Evolutionary conservation across 176 grass and related monocot species (phyloP).

Genomic region (Thinopyrum elongatum): DNA sequence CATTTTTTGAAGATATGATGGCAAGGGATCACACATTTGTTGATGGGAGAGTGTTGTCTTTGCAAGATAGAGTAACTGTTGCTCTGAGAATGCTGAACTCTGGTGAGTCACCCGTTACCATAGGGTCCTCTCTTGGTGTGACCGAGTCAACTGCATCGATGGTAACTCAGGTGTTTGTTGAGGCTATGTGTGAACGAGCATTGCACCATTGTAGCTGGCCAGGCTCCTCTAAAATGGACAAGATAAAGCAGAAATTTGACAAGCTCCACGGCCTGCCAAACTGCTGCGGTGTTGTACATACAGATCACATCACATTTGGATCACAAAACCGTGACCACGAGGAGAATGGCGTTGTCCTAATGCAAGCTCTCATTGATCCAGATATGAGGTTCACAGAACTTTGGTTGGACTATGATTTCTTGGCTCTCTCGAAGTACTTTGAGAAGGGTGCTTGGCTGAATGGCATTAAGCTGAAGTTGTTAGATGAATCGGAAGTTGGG

Average conservation of each 20-base stretch:
- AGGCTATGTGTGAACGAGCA: conserved; percentile 48
- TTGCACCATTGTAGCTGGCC: conserved; percentile 56
- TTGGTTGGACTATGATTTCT: not conserved
- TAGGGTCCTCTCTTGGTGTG: conserved; percentile 46
- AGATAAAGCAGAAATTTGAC: conserved; percentile 50
- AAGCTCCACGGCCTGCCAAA: conserved; percentile 52
- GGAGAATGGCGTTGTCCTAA: conserved; percentile 28
- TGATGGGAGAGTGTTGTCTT: not conserved
- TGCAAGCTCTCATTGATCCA: conserved; percentile 48
- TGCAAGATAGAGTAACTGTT: conserved; percentile 50
- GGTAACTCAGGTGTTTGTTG: conserved; percentile 61
- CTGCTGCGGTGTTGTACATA: conserved; percentile 57
- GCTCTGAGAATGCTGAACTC: conserved; percentile 54
- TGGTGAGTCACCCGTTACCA: conserved; percentile 46
- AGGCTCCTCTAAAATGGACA: conserved; percentile 29
- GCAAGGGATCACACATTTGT: not conserved
- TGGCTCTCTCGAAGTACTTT: too few relatives aligned
- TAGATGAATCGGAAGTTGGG: not conserved
- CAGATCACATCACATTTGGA: conserved; percentile 34
- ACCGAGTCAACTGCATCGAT: conserved; percentile 48
- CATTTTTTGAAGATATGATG: not conserved
- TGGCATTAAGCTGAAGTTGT: not conserved
- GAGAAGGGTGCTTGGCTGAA: not conserved
- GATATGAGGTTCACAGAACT: not conserved
- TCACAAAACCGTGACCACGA: not conserved